These are phyloP conservation scores for Eutrema yunnanense DNA, from an alignment of 345 rosid species.

Conservation along the genomic window DNA sequence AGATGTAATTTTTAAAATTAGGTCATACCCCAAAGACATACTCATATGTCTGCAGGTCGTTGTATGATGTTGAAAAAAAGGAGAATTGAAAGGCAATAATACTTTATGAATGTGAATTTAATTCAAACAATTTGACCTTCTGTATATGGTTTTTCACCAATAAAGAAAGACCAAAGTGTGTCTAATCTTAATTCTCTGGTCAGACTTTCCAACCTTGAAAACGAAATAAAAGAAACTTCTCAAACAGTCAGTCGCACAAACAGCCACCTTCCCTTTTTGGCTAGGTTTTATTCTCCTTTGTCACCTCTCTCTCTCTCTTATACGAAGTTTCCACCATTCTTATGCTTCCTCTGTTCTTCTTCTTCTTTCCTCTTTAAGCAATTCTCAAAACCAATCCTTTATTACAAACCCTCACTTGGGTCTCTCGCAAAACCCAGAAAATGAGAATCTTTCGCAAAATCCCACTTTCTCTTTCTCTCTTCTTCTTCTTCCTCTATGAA, in stretches of 20 bases:
- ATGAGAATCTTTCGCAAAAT: slow-evolving; percentile 11
- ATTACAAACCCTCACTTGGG: slow-evolving; percentile 5
- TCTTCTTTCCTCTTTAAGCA: not conserved
- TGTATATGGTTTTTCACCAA: not conserved
- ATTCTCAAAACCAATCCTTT: not conserved
- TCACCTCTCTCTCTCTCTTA: slow-evolving; percentile 10
- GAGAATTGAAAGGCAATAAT: not conserved
- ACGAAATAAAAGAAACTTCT: slow-evolving; percentile 10
- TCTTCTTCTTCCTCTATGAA: not conserved
- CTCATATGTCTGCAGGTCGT: not conserved
- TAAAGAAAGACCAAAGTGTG: not conserved
- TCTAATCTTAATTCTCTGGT: slow-evolving; percentile 2
- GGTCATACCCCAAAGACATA: not conserved
- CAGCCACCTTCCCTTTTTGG: slow-evolving; percentile 7
- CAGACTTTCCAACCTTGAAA: slow-evolving; percentile 14
- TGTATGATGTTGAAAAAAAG: slow-evolving; percentile 8
- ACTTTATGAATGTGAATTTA: not conserved
- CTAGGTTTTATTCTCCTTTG: slow-evolving; percentile 5
- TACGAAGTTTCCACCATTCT: slow-evolving; percentile 19
- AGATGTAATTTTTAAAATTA: not conserved
- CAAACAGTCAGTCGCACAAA: not conserved
- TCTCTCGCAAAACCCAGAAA: not conserved
- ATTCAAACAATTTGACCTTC: slow-evolving; percentile 11
- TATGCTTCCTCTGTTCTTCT: slow-evolving; percentile 1
- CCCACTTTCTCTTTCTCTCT: not conserved